Base-by-base conservation (phyloP, 176 grass and related monocot species). In the Tillandsia leiboldiana region DNA sequence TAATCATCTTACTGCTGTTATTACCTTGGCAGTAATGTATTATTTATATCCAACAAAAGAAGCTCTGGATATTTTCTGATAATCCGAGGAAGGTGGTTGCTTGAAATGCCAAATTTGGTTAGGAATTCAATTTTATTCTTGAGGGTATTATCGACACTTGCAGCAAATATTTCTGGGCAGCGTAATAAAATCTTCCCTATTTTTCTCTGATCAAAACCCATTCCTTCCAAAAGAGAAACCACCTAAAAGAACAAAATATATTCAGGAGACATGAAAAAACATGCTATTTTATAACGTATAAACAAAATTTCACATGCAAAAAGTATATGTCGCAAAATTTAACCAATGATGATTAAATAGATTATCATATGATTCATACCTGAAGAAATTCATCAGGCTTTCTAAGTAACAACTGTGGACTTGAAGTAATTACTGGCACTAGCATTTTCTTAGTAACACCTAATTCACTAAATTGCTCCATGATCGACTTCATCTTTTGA, bases 21-120 rank as follows among this genome's bases (percentile, higher is more conserved):
- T 70, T 89, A 96, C 92, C 88, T 96, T 54, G 88, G 81, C 9
- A 92, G 78, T 61, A 96, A 26, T 68, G 77, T 89, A 68, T 4
- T 53, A 76, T 85, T 73, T 22, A 79, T 85, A 68, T 96, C 92
- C 73, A 92, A 87, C 71, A 96, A 68, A 54, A 96, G 71, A 68
- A 92, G n/a, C 64, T 96, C 92, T 2, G 86, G 88, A 78, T 89
- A 96, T 73, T 96, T 96, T 78, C 59, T 89, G 75, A 96, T 79
- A 58, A 91, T 77, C 53, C 86, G 76, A 81, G 69, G 88, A 79
- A 96, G 79, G 9, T 88, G 64, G 47, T 67, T 14, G n/a, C 72
- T 72, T 10, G 83, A 76, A 84, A 96, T 75, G 83, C 92, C 92
- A 74, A 91, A 89, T 70, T 91, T 68, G 71, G 75, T 66, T 73